Conservation (phyloP, 805 yeast genomes). For the Ascoidea rubescens region DNA sequence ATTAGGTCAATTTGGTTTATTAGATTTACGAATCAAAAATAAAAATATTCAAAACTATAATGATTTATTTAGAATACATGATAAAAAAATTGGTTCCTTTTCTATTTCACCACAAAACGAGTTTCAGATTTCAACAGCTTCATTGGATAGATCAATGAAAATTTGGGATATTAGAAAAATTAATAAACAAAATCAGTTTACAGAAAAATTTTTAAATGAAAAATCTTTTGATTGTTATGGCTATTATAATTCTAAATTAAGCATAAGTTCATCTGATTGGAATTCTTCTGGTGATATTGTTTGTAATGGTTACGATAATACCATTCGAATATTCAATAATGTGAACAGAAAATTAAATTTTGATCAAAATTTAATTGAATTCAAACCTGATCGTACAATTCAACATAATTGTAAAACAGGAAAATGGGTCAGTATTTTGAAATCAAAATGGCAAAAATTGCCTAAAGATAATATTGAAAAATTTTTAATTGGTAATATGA, state of each 20-base stretch:
- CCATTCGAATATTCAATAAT: constrained; percentile 52
- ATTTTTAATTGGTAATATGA: constrained; percentile 90
- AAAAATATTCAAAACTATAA: constrained; percentile 16
- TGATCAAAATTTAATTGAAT: constrained; percentile 16
- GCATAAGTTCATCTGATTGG: constrained; percentile 82
- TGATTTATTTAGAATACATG: constrained; percentile 50
- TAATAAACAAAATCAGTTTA: constrained; percentile 32
- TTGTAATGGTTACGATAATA: constrained; percentile 88
- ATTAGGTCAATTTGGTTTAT: constrained; percentile 63
- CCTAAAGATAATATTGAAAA: constrained; percentile 67
- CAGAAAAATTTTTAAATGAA: constrained; percentile 27
- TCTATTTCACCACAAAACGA: constrained; percentile 55
- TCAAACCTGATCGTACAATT: constrained; percentile 50
- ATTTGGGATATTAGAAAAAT: constrained; percentile 74
- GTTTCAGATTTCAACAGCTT: constrained; percentile 70
- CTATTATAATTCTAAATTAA: constrained; percentile 53
- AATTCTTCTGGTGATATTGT: constrained; percentile 55
- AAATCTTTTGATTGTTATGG: constrained; percentile 22
- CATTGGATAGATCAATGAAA: constrained; percentile 73
- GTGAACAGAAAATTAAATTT: constrained; percentile 9
- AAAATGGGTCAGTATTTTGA: constrained; percentile 87
- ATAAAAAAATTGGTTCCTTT: constrained; percentile 88
- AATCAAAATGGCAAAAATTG: constrained; percentile 71
- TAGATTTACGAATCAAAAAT: constrained; percentile 46
- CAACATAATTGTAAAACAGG: constrained; percentile 95